phyloP scores from a whole-genome alignment of 805 yeast species.

The Pichia californica region DNA sequence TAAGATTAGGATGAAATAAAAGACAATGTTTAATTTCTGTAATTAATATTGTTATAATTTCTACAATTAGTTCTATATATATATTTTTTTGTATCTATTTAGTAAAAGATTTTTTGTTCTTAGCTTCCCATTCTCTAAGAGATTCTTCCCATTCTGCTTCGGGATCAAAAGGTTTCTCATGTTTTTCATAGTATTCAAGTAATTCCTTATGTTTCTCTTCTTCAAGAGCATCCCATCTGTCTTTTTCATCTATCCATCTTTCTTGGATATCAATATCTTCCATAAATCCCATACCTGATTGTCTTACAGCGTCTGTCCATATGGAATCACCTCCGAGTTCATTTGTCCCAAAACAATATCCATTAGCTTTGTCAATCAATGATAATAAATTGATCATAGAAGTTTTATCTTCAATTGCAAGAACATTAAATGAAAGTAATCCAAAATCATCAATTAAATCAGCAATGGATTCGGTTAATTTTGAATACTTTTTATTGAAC shows the following conservation, averaged over 20 bases:
- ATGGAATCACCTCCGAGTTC: constrained; percentile 96
- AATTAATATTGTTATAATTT: too few species aligned
- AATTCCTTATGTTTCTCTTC: constrained; percentile 38
- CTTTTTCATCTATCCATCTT: constrained; percentile 88
- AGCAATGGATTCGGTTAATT: constrained; percentile 68
- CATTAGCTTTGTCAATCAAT: constrained; percentile 83
- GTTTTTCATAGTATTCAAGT: constrained; percentile 26
- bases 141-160: constrained; percentile 72
- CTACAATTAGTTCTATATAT: too few species aligned
- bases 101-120: constrained; percentile 13
- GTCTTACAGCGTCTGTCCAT: constrained; percentile 95
- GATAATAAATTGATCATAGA: constrained; percentile 81
- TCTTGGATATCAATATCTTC: constrained; percentile 78
- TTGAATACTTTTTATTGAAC: constrained; percentile 37
- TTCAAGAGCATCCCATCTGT: constrained; percentile 62
- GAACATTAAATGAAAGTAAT: constrained; percentile 80
- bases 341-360: constrained; percentile 86
- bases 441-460: constrained; percentile 85
- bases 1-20: too few species aligned
- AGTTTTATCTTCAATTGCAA: constrained; percentile 85
- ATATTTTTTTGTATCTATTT: too few species aligned
- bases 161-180: constrained; percentile 40
- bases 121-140: constrained; percentile 50
- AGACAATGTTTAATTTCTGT: too few species aligned
- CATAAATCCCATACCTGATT: constrained; percentile 47